Percentiles rank a stretch among this genome's conserved stretches.
These are phyloP conservation scores for Platanthera zijinensis DNA, from an alignment of 106 monocot genomes.

Conservation along the genomic window DNA sequence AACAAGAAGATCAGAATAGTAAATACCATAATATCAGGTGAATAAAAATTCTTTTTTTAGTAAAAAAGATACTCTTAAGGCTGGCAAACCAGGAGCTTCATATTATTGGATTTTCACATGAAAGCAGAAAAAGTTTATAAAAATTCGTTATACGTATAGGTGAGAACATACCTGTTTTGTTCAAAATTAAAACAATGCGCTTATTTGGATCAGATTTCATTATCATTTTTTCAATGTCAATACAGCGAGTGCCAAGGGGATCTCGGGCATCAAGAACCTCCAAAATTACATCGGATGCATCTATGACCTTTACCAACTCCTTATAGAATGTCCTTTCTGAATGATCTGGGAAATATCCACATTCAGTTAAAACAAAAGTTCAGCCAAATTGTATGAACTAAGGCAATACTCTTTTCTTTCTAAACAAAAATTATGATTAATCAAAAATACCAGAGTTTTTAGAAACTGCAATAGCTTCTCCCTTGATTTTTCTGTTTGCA, in stretches of 20 bases:
- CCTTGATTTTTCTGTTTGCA: conserved; percentile 21
- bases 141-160: neutral
- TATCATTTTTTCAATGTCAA: conserved; percentile 92
- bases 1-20: neutral
- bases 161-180: conserved; percentile 80
- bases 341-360: conserved; percentile 47
- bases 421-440: neutral
- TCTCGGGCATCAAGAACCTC: conserved; percentile 98
- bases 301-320: conserved; percentile 89
- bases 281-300: conserved; percentile 96
- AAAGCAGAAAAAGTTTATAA: neutral
- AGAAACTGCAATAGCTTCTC: conserved; percentile 18
- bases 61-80: too few relatives aligned
- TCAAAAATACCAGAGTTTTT: conserved; percentile 46
- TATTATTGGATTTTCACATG: neutral
- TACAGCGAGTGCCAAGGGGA: conserved; percentile 87
- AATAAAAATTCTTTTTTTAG: neutral
- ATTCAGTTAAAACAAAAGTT: neutral
- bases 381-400: neutral
- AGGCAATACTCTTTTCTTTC: neutral
- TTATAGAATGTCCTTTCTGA: conserved; percentile 94
- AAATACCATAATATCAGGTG: neutral
- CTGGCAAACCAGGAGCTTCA: neutral
- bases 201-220: conserved; percentile 81
- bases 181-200: conserved; percentile 79